Evolutionary conservation across 2,329 filamentous ascomycete species (phyloP).

Genomic region (Lojkania enalia): DNA sequence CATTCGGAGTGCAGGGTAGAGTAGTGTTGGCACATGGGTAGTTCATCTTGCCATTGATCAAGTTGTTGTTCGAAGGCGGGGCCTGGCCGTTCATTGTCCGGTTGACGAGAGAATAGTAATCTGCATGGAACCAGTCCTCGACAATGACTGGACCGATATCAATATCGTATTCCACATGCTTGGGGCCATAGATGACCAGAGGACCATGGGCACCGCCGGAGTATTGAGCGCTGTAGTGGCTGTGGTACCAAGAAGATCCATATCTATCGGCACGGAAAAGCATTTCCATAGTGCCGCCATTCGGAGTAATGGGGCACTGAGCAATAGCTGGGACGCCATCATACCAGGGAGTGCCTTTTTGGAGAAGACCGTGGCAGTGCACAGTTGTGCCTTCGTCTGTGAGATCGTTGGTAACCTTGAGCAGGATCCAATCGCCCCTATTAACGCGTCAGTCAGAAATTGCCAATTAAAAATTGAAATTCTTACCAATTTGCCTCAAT

Average conservation of each 20-base stretch:
- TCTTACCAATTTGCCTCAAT: constrained; percentile 40
- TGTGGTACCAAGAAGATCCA: constrained; percentile 26
- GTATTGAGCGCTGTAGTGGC: constrained; percentile 35
- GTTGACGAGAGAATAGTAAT: constrained; percentile 14
- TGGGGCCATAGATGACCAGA: constrained; percentile 32
- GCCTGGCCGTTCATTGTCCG: constrained; percentile 10
- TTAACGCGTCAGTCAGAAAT: too few relatives aligned
- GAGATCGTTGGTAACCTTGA: constrained; percentile 35
- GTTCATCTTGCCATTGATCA: constrained; percentile 34
- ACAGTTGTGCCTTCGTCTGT: constrained; percentile 40
- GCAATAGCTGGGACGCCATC: constrained; percentile 42
- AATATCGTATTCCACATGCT: constrained; percentile 26
- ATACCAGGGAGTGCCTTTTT: constrained; percentile 39
- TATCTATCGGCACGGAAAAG: constrained; percentile 29
- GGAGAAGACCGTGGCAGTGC: constrained; percentile 41
- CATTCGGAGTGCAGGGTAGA: constrained; percentile 23
- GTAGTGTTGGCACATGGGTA: constrained; percentile 26
- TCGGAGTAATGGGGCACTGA: constrained; percentile 43
- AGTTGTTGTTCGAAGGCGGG: constrained; percentile 25
- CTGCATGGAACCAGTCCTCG: constrained; percentile 22
- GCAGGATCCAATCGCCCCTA: constrained; percentile 34
- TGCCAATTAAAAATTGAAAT: too few relatives aligned
- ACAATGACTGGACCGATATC: constrained; percentile 32
- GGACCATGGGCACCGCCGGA: constrained; percentile 31
- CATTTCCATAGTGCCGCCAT: constrained; percentile 16